A percentile compares a stretch with the other conserved stretches of the same genome.
Evolutionary conservation across 768 basidiomycete species (phyloP).

Genomic region (Auricularia auricula-judae): DNA sequence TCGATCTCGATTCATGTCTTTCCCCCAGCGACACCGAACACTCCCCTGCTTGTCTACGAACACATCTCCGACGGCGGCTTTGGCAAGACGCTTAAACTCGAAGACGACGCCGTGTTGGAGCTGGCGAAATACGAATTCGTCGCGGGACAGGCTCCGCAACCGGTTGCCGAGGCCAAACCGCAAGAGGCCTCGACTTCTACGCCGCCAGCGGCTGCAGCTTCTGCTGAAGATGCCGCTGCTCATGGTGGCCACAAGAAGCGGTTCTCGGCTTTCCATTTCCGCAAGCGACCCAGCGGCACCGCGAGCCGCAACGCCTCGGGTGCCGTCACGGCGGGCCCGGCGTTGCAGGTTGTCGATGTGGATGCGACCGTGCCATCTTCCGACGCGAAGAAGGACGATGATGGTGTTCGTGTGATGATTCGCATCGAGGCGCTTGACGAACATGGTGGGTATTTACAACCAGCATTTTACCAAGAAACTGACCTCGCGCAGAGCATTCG

Average conservation of each 20-base stretch:
- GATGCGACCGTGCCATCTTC: conserved; percentile 23
- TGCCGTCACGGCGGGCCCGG: conserved; percentile 51
- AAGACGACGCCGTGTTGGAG: conserved; percentile 72
- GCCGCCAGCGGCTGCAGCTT: conserved; percentile 8
- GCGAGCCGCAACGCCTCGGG: conserved; percentile 20
- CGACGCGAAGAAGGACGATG: conserved; percentile 29
- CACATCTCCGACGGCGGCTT: conserved; percentile 74
- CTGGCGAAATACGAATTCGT: conserved; percentile 54
- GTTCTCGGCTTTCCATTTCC: conserved; percentile 60
- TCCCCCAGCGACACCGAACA: conserved; percentile 35
- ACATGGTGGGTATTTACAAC: conserved; percentile 35
- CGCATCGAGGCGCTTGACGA: conserved; percentile 73
- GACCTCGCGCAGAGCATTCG: conserved; percentile 17
- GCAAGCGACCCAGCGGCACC: conserved; percentile 36
- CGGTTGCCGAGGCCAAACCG: not conserved
- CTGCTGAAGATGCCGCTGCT: conserved; percentile 16
- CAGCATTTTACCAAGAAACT: not conserved
- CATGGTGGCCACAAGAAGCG: conserved; percentile 32
- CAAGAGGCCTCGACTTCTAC: not conserved
- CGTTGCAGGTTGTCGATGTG: conserved; percentile 67
- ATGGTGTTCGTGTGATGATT: conserved; percentile 72
- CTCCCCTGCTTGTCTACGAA: conserved; percentile 36
- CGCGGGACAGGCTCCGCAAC: not conserved
- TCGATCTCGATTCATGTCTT: conserved; percentile 69
- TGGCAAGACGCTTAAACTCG: conserved; percentile 56